Conservation (phyloP, 371 early-diverging fungal genomes). For the Mortierella sp. region DNA sequence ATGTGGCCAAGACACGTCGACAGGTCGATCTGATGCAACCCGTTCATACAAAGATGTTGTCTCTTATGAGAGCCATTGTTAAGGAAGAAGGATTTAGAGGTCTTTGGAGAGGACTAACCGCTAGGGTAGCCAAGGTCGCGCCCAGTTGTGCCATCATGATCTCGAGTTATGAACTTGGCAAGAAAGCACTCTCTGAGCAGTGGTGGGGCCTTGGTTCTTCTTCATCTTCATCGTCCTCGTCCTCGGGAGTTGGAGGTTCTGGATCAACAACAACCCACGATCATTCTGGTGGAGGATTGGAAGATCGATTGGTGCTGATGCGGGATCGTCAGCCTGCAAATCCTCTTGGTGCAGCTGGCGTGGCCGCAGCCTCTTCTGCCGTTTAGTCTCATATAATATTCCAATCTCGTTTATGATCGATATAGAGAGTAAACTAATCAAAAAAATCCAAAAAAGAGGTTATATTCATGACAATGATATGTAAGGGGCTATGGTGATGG, state of each 20-base stretch:
- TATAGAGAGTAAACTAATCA: no score
- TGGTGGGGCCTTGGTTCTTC: conserved; percentile 48
- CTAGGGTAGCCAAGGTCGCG: conserved; percentile 90
- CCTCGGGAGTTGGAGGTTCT: conserved; percentile 6
- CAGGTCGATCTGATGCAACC: conserved; percentile 65
- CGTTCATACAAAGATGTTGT: conserved; percentile 21
- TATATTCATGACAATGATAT: background rate
- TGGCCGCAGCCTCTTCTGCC: background rate
- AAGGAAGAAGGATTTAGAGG: conserved; percentile 79
- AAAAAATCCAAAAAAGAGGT: background rate
- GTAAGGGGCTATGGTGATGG: background rate
- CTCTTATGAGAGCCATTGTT: conserved; percentile 68
- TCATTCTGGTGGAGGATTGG: background rate
- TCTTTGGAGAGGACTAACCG: conserved; percentile 76
- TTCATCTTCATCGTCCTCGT: conserved; percentile 21
- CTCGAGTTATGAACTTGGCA: conserved; percentile 82
- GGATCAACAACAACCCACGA: background rate
- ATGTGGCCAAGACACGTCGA: conserved; percentile 93
- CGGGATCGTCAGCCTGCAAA: conserved; percentile 7
- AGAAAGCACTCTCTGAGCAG: conserved; percentile 55
- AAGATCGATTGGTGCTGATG: conserved; percentile 24
- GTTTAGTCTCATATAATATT: no score
- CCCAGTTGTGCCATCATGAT: conserved; percentile 98
- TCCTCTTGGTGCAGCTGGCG: background rate
- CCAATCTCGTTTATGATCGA: no score